These are phyloP conservation scores for Cryptomeria japonica DNA, from an alignment of 75 land plant genomes.

Conservation along the genomic window DNA sequence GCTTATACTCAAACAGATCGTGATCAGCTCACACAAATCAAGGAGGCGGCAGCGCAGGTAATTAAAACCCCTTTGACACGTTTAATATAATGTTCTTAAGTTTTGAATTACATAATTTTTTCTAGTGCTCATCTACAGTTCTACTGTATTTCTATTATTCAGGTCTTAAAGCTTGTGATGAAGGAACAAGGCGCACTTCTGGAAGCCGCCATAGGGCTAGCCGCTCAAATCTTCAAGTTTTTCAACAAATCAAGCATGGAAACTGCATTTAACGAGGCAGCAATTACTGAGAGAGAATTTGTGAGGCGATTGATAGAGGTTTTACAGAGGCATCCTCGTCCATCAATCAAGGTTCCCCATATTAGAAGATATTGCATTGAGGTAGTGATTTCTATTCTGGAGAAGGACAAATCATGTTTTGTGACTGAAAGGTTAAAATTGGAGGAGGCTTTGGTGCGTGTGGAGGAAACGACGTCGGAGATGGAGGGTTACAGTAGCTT, in stretches of 20 bases:
- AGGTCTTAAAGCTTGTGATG: conserved; percentile 10
- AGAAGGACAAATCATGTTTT: not conserved
- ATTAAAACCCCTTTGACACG: not conserved
- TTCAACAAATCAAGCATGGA: conserved; percentile 20
- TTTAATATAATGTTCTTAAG: not conserved
- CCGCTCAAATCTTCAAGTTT: not conserved
- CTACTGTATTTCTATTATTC: not conserved
- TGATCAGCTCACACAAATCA: conserved; percentile 23
- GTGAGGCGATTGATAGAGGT: not conserved
- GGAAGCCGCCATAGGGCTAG: conserved; percentile 8
- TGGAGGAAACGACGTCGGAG: conserved; percentile 2
- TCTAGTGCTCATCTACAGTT: not conserved
- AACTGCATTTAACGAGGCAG: conserved; percentile 14
- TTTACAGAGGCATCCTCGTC: not conserved
- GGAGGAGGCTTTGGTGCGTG: not conserved
- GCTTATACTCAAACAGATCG: conserved; percentile 35
- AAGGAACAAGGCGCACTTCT: conserved; percentile 32
- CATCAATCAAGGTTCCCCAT: not conserved
- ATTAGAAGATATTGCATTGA: no score
- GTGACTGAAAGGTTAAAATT: not conserved
- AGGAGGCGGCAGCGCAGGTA: conserved; percentile 22
- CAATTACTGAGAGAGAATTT: conserved; percentile 7
- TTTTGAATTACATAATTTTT: not conserved
- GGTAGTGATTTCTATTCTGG: no score
- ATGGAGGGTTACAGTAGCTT: conserved; percentile 2